Base-by-base conservation (phyloP, 371 early-diverging fungal genomes). In the Mortierella sp. region DNA sequence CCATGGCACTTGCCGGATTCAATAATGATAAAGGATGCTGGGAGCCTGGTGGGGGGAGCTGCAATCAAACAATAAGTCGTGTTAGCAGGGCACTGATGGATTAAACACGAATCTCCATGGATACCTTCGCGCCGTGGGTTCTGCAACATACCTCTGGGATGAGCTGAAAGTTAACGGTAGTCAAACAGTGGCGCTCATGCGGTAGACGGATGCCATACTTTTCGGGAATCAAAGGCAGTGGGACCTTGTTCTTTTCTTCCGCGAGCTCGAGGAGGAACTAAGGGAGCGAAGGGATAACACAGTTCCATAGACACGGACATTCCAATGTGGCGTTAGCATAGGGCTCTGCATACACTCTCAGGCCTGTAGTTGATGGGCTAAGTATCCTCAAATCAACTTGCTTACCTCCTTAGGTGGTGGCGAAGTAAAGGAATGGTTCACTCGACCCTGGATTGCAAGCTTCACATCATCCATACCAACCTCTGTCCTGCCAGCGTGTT, bases 401-500 rank as follows among this genome's bases (percentile, higher is more conserved):
- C 44, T 28, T 87, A 92, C 94, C 78, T 96, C 96, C 83, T 91
- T 90, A 3, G 94, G 88, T 28, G 97, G 98, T 40, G 96, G 96
- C 22, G 85, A 82, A 3, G 94, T 94, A 71, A 97, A 98, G 10
- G 95, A 92, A 60, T 95, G 92, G 64, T 94, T 89, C 10, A 94
- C 91, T 44, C 95, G 91, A 57, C 93, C 91, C 72, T 96, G 93
- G 78, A 96, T 92, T 10, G 99, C 96, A 27, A 99, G 83, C 54
- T 93, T 92, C 22, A 99, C 91, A 80, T 99, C 99, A 43, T 92
- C 95, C 44, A 91, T 67, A 50, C 91, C 92, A n/a, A 99, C 82
- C 46, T 92, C 93, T 14, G 78, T 80, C 64, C 93, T 90, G 22
- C 87, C 90, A 8, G 96, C 94, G 77, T 99, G 99, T 67, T 98